Base-by-base conservation (phyloP, 306 rosid genomes). In the Sicyos baderoa region DNA sequence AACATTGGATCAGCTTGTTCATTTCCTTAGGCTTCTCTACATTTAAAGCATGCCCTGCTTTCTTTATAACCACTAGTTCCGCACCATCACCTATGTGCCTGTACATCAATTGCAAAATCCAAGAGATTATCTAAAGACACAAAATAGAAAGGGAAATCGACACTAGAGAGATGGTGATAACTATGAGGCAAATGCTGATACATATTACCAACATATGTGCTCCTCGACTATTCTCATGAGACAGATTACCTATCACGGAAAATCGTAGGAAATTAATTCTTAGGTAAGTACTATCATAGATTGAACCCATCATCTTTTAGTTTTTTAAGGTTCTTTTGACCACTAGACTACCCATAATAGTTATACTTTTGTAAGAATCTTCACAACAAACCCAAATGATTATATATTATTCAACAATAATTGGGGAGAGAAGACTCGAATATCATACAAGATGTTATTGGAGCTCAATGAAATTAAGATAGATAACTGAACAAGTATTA, bases 1-100 rank as follows among this genome's bases (percentile, higher is more conserved):
- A 88, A 25, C 90, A 74, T 77, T 83, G 85, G 18, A 90, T 68
- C 75, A 68, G 78, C 76, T 78, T 86, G 75, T 18, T 55, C 78
- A 90, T 72, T 77, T 88, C 89, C 70, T 84, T 90, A 7, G 91
- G 88, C 77, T 86, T 90, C 87, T 93, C 97, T 50, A 75, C 14
- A 55, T 88, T 90, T 22, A 93, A 51, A 8, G 99, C 97, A 84
- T 88, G 96, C 56, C 99, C 97, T 58, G 91, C 94, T 59, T 88
- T 81, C 79, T 93, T 85, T 75, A 93, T 61, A 51, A 85, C 80
- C 19, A 76, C 91, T 69, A 88, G 83, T 68, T 86, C 52, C 21
- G 90, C 79, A 25, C 80, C 84, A 70, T 88, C 97, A 58, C 87
- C 99, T 42, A 90, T 32, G 73, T 84, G 99, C 68, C 97, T 90